Base-by-base conservation (phyloP, 2,329 filamentous ascomycete genomes). In the Dactylellina cionopaga region DNA sequence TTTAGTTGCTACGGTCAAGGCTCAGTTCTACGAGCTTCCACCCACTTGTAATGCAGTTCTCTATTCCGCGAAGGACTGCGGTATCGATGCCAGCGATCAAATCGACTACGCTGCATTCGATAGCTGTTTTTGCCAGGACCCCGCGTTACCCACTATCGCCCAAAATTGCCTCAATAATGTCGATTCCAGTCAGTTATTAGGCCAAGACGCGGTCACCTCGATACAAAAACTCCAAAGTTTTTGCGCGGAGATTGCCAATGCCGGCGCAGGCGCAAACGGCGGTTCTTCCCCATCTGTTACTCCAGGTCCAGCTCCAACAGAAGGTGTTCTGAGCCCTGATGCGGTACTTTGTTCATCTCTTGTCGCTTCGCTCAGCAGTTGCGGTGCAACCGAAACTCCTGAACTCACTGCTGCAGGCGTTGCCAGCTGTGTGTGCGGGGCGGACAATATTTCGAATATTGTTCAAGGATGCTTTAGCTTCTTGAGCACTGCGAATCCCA, bases 1-100 rank as follows among this genome's bases (percentile, higher is more conserved):
- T 22, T n/a, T 58, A 6, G 37, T 25, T n/a, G 22, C 52, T 19
- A 17, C 19, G 10, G 13, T 29, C 13, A 29, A 15, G n/a, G 52
- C 52, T 15, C 52, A 58, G 22, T 9, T 27, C 24, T 58, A 58
- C 19, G 44, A 35, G 22, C 37, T 44, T 22, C 52, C 52, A 29
- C 24, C 22, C 13, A 15, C 52, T 9, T 58, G 52, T 19, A 9
- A 24, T 9, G 35, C 37, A 29, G 24, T 33, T 22, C 15, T 58
- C 37, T 10, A n/a, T 11, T 5, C 3, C 22, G 10, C 29, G 10
- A 10, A 58, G 6, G 7, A 7, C n/a, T 58, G 52, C 39, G 52
- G 51, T 7, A 22, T 58, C 52, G 22, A 24, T 1, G 24, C n/a
- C 10, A 29, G 31, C 13, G 22, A 27, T 9, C 31, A 27, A 13